Conservation (phyloP, 73 alveolate genomes). For the Paramecium biaurelia region DNA sequence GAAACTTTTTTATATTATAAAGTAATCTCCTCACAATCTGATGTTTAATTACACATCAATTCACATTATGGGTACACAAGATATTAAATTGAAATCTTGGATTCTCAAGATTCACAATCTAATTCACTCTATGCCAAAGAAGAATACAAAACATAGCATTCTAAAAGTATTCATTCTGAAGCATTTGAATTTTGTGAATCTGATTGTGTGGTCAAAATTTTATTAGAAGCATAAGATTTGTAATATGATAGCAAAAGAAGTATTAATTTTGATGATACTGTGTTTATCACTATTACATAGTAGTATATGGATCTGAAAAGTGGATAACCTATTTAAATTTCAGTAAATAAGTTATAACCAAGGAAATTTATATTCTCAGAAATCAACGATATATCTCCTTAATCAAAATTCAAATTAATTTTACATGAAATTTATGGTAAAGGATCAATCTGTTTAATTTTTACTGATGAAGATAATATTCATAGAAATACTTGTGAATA, state of each 20-base stretch:
- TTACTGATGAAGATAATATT: background rate
- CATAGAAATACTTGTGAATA: background rate
- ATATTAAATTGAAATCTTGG: background rate
- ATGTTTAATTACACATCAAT: background rate
- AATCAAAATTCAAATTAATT: background rate
- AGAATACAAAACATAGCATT: conserved; percentile 13
- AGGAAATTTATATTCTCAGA: background rate
- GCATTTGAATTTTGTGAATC: conserved; percentile 1
- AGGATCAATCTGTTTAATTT: background rate
- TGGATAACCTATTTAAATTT: background rate
- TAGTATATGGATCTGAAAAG: background rate
- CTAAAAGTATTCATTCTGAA: background rate
- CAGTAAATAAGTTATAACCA: background rate
- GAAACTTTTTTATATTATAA: background rate
- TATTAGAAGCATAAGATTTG: background rate
- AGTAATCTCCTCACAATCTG: background rate
- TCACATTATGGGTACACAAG: conserved; percentile 33
- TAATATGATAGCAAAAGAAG: background rate
- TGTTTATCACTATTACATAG: background rate
- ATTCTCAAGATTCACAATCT: background rate
- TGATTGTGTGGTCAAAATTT: background rate
- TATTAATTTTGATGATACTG: background rate
- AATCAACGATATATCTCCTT: background rate
- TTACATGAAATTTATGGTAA: conserved; percentile 45
- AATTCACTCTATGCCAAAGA: background rate